phyloP scores from a whole-genome alignment of 495 filamentous ascomycete genomes.

The Trichoderma gamsii region DNA sequence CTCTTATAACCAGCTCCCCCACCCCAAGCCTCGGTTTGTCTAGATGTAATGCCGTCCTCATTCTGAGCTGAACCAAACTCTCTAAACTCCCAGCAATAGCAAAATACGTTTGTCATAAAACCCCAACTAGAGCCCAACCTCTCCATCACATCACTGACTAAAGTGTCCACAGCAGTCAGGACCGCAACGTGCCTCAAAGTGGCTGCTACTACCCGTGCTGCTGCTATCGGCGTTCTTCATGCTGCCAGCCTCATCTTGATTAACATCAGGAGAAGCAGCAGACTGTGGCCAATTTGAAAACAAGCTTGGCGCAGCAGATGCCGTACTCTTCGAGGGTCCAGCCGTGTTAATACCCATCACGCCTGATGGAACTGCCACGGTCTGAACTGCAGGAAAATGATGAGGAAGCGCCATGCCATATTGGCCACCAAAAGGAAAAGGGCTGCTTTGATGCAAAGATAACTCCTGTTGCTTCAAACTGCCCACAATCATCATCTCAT shows the following conservation, averaged over 20 bases:
- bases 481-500: neutral
- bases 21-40: too few relatives aligned
- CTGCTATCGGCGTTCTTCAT: neutral
- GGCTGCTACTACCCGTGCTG: neutral
- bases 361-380: too few relatives aligned
- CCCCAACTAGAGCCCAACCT: too few relatives aligned
- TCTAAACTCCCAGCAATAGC: too few relatives aligned
- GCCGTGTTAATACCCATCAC: too few relatives aligned
- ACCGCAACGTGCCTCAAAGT: neutral
- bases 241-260: neutral
- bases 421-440: neutral
- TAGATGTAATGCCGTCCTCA: too few relatives aligned
- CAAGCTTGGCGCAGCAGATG: neutral
- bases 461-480: neutral
- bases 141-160: neutral
- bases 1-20: too few relatives aligned
- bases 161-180: neutral
- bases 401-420: neutral
- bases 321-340: neutral
- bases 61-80: too few relatives aligned
- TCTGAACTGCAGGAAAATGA: too few relatives aligned
- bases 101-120: too few relatives aligned
- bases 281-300: neutral
- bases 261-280: neutral
- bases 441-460: neutral